Conservation (phyloP, 2,329 filamentous ascomycete species). For the Clarireedia paspali region DNA sequence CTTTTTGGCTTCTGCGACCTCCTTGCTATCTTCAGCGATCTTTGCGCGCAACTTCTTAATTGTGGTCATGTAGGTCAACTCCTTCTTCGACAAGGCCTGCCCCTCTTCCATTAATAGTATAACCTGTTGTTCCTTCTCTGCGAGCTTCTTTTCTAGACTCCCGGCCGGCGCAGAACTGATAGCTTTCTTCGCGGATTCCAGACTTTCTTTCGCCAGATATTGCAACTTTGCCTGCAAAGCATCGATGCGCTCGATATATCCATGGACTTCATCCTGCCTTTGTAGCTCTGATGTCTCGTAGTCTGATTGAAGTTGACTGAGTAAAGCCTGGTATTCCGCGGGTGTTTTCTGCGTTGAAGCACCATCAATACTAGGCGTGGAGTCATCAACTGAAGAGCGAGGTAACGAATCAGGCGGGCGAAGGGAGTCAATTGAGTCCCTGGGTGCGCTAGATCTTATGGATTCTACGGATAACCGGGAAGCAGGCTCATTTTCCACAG, state of each 20-base stretch:
- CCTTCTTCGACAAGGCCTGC: slow-evolving; percentile 75
- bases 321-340: slow-evolving; percentile 33
- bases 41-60: slow-evolving; percentile 75
- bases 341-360: slow-evolving; percentile 11
- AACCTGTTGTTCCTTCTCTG: slow-evolving; percentile 86
- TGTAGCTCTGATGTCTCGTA: slow-evolving; percentile 30
- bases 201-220: slow-evolving; percentile 74
- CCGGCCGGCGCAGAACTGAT: slow-evolving; percentile 55
- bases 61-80: slow-evolving; percentile 74
- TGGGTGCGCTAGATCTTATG: slow-evolving; percentile 18
- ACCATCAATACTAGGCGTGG: slow-evolving; percentile 12
- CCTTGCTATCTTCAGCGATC: slow-evolving; percentile 57
- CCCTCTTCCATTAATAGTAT: slow-evolving; percentile 88
- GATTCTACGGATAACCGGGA: slow-evolving; percentile 26
- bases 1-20: slow-evolving; percentile 49
- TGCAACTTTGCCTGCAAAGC: slow-evolving; percentile 85
- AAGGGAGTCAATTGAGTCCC: slow-evolving; percentile 20
- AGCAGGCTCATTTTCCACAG: slow-evolving; percentile 17
- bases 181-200: slow-evolving; percentile 65
- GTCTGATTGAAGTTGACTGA: slow-evolving; percentile 31
- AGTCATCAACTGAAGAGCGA: slow-evolving; percentile 27
- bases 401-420: slow-evolving; percentile 16
- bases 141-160: slow-evolving; percentile 68
- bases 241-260: slow-evolving; percentile 83
- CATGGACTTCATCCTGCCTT: slow-evolving; percentile 75